A percentile compares a stretch with the other conserved stretches of the same genome.
phyloP scores from a whole-genome alignment of 2,329 filamentous ascomycete genomes.

The Beauveria asiatica region DNA sequence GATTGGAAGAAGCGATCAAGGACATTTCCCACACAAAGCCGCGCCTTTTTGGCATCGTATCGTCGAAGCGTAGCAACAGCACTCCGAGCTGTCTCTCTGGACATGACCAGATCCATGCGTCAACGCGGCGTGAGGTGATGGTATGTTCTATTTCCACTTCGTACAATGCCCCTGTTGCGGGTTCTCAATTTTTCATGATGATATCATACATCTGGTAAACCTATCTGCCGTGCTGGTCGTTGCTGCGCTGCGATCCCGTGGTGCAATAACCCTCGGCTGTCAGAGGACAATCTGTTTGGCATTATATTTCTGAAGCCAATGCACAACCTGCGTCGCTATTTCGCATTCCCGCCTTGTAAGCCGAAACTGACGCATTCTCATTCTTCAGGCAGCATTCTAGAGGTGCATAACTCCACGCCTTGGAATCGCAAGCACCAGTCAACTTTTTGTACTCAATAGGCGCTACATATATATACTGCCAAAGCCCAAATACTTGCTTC shows the following conservation, averaged over 20 bases:
- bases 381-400: not conserved
- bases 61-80: not conserved
- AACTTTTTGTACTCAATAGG: not conserved
- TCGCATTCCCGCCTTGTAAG: not conserved
- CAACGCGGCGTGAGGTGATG: not conserved
- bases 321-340: not conserved
- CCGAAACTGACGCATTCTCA: not conserved
- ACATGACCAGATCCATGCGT: not conserved
- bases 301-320: not conserved
- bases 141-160: conserved; percentile 4
- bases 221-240: conserved; percentile 25
- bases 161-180: not conserved
- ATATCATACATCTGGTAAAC: conserved; percentile 35
- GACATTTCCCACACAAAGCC: not conserved
- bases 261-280: conserved; percentile 21
- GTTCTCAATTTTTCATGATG: conserved; percentile 21
- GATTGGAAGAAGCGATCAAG: not conserved
- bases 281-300: conserved; percentile 18
- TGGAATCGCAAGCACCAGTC: not conserved
- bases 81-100: not conserved
- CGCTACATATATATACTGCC: conserved; percentile 8
- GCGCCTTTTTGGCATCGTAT: not conserved
- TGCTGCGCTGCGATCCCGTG: conserved; percentile 10
- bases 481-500: not conserved
- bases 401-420: not conserved